Conservation (phyloP, 1,139 yeast species). For the Yamadazyma atlantica region DNA sequence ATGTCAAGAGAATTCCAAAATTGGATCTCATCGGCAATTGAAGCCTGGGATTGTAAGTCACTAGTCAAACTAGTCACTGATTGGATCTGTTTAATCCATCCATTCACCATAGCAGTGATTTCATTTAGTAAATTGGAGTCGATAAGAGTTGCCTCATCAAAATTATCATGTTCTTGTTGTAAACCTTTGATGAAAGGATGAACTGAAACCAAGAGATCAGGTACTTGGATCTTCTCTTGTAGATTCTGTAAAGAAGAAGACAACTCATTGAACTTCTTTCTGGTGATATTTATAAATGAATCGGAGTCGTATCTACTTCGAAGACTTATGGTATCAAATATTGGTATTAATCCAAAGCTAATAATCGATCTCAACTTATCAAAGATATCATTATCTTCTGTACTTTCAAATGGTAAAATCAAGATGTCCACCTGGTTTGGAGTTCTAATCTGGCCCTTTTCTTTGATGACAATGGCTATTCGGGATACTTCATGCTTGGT, state of each 20-base stretch:
- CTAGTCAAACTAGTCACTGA: conserved; percentile 46
- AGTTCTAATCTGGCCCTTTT: conserved; percentile 10
- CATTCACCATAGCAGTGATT: conserved; percentile 64
- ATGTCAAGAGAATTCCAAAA: conserved; percentile 80
- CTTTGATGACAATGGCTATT: conserved; percentile 11
- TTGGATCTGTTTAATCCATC: conserved; percentile 71
- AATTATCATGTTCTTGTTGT: conserved; percentile 23
- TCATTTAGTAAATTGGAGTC: conserved; percentile 64
- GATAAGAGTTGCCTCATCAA: conserved; percentile 25
- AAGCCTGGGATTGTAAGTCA: conserved; percentile 16
- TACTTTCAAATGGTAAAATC: conserved; percentile 10
- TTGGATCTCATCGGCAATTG: conserved; percentile 64
- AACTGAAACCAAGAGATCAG: conserved; percentile 53
- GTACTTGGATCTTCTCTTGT: conserved; percentile 67
- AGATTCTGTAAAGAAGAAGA: conserved; percentile 67
- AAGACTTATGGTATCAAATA: conserved; percentile 27
- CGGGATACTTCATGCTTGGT: not conserved
- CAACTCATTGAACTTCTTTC: conserved; percentile 68
- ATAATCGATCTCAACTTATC: conserved; percentile 62
- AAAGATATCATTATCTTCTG: conserved; percentile 30
- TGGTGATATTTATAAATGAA: conserved; percentile 36
- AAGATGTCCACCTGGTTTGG: conserved; percentile 9
- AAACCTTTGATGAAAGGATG: conserved; percentile 52
- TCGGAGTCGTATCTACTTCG: conserved; percentile 12
- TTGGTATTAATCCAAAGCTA: conserved; percentile 42